Conservation (phyloP, 1,139 yeast genomes). For the Hemisphaericaspora subhashii region DNA sequence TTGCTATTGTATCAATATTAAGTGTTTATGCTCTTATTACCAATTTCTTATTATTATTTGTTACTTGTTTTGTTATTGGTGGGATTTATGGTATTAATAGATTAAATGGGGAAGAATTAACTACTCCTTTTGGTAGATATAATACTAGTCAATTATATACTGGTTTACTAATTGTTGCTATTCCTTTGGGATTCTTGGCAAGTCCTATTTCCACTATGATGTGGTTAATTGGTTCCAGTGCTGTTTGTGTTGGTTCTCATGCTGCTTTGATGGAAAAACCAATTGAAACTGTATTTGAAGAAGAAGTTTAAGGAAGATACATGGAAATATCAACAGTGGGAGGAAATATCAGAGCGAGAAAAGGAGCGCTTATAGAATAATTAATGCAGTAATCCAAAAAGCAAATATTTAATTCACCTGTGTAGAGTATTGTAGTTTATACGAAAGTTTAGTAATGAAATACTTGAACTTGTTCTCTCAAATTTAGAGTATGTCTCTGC, state of each 20-base stretch:
- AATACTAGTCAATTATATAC: constrained; percentile 88
- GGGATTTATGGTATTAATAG: constrained; percentile 80
- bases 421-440: neutral
- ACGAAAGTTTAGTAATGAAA: neutral
- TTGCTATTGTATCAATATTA: constrained; percentile 69
- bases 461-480: too few species aligned
- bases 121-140: constrained; percentile 63
- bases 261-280: constrained; percentile 97
- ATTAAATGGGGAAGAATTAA: constrained; percentile 80
- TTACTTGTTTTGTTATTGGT: constrained; percentile 61
- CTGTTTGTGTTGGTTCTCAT: constrained; percentile 83
- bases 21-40: constrained; percentile 64
- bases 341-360: neutral
- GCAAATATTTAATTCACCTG: neutral
- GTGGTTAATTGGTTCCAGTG: constrained; percentile 97
- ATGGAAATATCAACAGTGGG: neutral
- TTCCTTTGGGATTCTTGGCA: constrained; percentile 90
- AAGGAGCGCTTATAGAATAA: neutral
- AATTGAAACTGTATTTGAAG: constrained; percentile 95
- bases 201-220: constrained; percentile 90
- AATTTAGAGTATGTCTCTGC: too few species aligned
- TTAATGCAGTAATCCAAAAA: neutral
- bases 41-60: constrained; percentile 80
- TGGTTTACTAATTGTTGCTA: constrained; percentile 70
- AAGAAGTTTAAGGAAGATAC: constrained; percentile 48